Evolutionary conservation across 441 rosid genomes (phyloP).

Genomic region (Syzygium syzygioides): DNA sequence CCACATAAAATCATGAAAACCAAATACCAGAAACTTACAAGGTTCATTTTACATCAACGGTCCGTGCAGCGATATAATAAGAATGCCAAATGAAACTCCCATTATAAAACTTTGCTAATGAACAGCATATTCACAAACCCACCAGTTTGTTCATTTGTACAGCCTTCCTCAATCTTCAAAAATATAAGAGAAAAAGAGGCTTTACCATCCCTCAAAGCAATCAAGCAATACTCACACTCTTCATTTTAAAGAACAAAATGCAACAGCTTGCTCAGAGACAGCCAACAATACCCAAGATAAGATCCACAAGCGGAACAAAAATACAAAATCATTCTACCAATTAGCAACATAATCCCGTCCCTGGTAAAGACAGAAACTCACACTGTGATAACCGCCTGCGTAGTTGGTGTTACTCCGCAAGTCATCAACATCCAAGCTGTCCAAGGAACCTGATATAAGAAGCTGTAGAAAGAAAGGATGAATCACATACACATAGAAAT

Average conservation of each 20-base stretch:
- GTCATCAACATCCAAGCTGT: conserved; percentile 96
- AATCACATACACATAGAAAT: neutral
- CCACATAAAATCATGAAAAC: neutral
- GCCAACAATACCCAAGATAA: neutral
- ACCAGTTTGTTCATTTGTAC: neutral
- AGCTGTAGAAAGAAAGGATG: conserved; percentile 50
- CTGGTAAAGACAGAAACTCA: conserved; percentile 25
- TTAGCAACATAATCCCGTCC: neutral
- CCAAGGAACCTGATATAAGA: conserved; percentile 93
- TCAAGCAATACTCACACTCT: neutral
- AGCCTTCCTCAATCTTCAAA: neutral
- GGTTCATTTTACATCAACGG: neutral
- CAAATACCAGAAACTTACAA: neutral
- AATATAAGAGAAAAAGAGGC: neutral
- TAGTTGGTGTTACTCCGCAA: conserved; percentile 70
- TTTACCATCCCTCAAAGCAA: neutral
- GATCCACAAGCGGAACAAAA: neutral
- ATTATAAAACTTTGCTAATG: neutral
- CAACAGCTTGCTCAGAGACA: neutral
- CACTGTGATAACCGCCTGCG: conserved; percentile 87
- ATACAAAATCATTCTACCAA: neutral
- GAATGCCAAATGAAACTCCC: neutral
- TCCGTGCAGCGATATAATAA: neutral
- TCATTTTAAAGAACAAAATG: neutral
- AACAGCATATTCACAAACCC: neutral